Evolutionary conservation across 2,329 filamentous ascomycete genomes (phyloP), one percentile per base, ranked within the genome.

Genomic region (Graphilbum fragrans): DNA sequence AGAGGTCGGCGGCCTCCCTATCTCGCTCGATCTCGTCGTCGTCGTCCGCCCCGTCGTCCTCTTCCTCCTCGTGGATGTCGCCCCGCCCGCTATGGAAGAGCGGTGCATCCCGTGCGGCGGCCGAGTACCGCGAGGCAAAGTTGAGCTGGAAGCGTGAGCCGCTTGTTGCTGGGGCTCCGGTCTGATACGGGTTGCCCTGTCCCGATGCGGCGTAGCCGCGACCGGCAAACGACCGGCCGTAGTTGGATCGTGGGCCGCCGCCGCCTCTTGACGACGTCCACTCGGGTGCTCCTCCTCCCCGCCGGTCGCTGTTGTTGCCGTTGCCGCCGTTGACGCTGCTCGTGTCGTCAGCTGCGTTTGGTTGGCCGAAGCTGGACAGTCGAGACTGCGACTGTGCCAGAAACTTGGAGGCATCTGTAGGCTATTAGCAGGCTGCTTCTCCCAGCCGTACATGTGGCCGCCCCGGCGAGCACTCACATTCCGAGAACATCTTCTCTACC

Each of bases 331-430:
- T 5, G 16, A 37, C 62, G 56, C 38, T 41, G 39, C 35, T 40
- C 41, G 62, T 63, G 47, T 62, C 64, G 48, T 65, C 58, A 43
- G 76, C 76, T 45, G 74, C 19, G 18, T 33, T n/a, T 16, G 47
- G 62, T 58, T 82, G 75, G 63, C 68, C 74, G 41, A 87, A 78
- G 59, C 67, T 77, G 51, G 82, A 86, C 54, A 96, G 70, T 48
- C 86, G 82, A 47, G 88, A 94, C 69, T 94, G 88, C 51, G 88
- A 95, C 74, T 96, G 92, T 47, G 88, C 86, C 54, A 98, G 78
- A 61, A 98, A 98, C 53, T 82, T 82, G 51, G 90, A 96, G 55
- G 92, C 92, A 80, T 96, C 92, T 95, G 56, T 3, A 20, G 17
- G 4, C 19, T 14, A 27, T 27, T 12, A 27, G 23, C 23, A 31